phyloP scores from a whole-genome alignment of 2,329 filamentous ascomycete species.

The Amylocarpus encephaloides region DNA sequence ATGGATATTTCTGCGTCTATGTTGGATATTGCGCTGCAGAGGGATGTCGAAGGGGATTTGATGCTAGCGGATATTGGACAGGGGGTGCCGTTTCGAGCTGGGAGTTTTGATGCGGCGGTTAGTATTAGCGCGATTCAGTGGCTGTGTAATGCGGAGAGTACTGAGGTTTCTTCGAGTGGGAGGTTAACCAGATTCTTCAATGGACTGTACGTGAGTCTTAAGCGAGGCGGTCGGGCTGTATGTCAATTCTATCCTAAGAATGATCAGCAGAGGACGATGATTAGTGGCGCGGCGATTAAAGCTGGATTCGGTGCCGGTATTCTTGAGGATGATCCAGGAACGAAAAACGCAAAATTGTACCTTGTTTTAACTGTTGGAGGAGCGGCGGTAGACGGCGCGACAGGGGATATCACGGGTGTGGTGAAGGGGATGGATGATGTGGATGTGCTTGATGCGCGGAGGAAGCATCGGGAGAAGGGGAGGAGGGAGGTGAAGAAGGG shows the following conservation, averaged over 20 bases:
- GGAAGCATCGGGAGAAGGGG: slow-evolving; percentile 39
- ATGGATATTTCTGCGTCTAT: slow-evolving; percentile 96
- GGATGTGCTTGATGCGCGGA: slow-evolving; percentile 51
- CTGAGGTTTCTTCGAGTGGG: slow-evolving; percentile 73
- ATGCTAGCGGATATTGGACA: slow-evolving; percentile 93
- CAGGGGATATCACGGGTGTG: slow-evolving; percentile 82
- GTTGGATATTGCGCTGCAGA: slow-evolving; percentile 88
- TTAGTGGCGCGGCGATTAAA: slow-evolving; percentile 80
- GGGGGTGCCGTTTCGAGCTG: slow-evolving; percentile 86
- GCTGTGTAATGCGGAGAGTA: slow-evolving; percentile 92
- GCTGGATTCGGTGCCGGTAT: slow-evolving; percentile 94
- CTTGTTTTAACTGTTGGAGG: slow-evolving; percentile 85
- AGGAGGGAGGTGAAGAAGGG: slow-evolving; percentile 66
- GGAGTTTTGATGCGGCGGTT: slow-evolving; percentile 90
- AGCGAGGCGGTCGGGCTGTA: slow-evolving; percentile 80
- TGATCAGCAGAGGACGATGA: slow-evolving; percentile 84
- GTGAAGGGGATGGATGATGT: slow-evolving; percentile 86
- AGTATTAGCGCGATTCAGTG: slow-evolving; percentile 96
- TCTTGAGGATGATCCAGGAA: slow-evolving; percentile 90
- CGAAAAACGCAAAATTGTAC: slow-evolving; percentile 96
- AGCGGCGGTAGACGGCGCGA: slow-evolving; percentile 40
- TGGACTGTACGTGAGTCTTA: slow-evolving; percentile 77
- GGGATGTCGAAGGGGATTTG: slow-evolving; percentile 90
- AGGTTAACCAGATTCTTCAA: slow-evolving; percentile 84
- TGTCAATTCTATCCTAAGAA: slow-evolving; percentile 99